These are phyloP conservation scores for Kernera saxatilis DNA, from an alignment of 345 rosid genomes.

Conservation along the genomic window DNA sequence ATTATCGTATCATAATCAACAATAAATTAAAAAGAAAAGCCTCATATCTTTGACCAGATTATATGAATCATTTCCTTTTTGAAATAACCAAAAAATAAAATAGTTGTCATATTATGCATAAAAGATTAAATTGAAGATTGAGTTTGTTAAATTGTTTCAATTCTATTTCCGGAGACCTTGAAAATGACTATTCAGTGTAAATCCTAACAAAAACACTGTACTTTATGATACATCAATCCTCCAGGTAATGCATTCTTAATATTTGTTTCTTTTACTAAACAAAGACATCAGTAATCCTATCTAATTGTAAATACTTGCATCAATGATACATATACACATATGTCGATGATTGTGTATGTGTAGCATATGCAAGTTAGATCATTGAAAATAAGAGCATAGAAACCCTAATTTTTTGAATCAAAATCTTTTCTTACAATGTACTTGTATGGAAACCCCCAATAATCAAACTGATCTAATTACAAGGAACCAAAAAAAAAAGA, in stretches of 20 bases:
- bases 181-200: slow-evolving; percentile 19
- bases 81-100: background rate
- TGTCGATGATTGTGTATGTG: slow-evolving; percentile 11
- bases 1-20: slow-evolving; percentile 15
- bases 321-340: background rate
- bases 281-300: background rate
- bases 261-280: background rate
- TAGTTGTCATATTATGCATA: background rate
- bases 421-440: slow-evolving; percentile 39
- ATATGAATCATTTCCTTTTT: background rate
- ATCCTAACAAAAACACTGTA: slow-evolving; percentile 21
- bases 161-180: slow-evolving; percentile 6
- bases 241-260: background rate
- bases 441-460: slow-evolving; percentile 29
- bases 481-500: background rate
- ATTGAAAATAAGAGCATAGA: background rate
- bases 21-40: background rate
- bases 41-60: slow-evolving; percentile 29
- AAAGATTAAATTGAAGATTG: background rate
- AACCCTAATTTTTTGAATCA: slow-evolving; percentile 23
- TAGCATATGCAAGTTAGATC: slow-evolving; percentile 9
- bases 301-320: background rate
- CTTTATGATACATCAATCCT: slow-evolving; percentile 16
- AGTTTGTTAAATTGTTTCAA: background rate
- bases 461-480: slow-evolving; percentile 32